Evolutionary conservation across 116 monocot species (phyloP).

Genomic region (Papilionanthe hybrid): DNA sequence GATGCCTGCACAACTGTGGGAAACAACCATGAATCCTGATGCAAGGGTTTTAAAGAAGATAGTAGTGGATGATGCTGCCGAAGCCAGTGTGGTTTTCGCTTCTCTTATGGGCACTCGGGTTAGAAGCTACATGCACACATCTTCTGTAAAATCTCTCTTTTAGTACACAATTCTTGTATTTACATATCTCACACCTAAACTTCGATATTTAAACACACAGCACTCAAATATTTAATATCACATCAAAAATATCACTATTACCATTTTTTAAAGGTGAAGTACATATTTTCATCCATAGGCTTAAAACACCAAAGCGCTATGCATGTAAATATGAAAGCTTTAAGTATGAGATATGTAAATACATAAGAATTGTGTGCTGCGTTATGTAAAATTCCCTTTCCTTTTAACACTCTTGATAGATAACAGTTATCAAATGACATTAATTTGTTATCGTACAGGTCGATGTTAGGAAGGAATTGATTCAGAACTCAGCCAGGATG

Average conservation of each 20-base stretch:
- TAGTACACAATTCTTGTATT: no score
- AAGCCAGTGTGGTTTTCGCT: slow-evolving; percentile 86
- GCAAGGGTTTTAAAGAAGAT: slow-evolving; percentile 78
- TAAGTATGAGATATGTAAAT: no score
- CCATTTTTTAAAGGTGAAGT: no score
- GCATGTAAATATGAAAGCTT: no score
- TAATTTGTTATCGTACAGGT: slow-evolving; percentile 39
- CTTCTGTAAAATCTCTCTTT: neutral
- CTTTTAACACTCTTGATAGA: neutral
- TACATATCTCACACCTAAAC: no score
- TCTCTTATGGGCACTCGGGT: slow-evolving; percentile 92
- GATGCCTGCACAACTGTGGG: slow-evolving; percentile 97
- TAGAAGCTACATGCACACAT: slow-evolving; percentile 16
- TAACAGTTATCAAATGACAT: neutral
- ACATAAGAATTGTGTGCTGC: no score
- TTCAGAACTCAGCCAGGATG: slow-evolving; percentile 56
- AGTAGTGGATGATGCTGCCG: slow-evolving; percentile 86
- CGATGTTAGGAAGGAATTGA: slow-evolving; percentile 76
- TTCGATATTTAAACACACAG: no score
- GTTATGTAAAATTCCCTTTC: neutral
- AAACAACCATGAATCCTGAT: slow-evolving; percentile 91
- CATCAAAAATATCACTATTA: no score
- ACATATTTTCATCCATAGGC: no score
- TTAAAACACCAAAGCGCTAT: no score
- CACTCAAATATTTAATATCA: no score